A percentile compares a stretch with the other conserved stretches of the same genome.
phyloP scores from a whole-genome alignment of 148 eudicot species.

The Selenicereus undatus region DNA sequence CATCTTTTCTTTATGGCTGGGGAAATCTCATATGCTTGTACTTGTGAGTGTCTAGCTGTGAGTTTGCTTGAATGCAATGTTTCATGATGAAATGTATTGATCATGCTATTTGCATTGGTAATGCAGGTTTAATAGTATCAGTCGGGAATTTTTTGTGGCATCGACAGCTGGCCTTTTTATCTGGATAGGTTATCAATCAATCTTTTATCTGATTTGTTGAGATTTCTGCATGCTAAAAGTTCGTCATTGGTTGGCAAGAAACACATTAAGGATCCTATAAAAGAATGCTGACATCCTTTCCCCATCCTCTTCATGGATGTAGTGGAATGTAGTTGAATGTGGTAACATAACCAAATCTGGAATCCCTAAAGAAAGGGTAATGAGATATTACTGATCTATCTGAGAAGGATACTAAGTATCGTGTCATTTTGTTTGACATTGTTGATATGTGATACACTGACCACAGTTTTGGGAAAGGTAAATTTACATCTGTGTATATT shows the following conservation, averaged over 20 bases:
- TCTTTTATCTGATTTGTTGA: conserved; percentile 10
- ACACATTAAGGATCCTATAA: background rate
- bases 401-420: background rate
- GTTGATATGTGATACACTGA: too few species aligned
- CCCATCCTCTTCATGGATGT: background rate
- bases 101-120: conserved; percentile 2
- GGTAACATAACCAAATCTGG: background rate
- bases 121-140: conserved; percentile 72
- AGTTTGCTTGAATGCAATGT: background rate
- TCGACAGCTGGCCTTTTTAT: conserved; percentile 58
- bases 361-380: background rate
- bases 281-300: too few species aligned
- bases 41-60: conserved; percentile 42
- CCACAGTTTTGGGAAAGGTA: background rate
- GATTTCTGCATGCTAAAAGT: background rate
- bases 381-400: background rate
- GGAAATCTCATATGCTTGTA: conserved; percentile 81
- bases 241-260: background rate
- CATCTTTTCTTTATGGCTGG: conserved; percentile 85
- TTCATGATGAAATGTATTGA: background rate
- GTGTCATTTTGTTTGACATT: too few species aligned
- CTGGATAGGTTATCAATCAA: conserved; percentile 69
- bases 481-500: background rate
- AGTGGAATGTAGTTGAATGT: background rate
- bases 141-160: conserved; percentile 74